Evolutionary conservation across 805 yeast species (phyloP), one percentile per base, ranked within the genome.

Genomic region (Ogataea zsoltii): DNA sequence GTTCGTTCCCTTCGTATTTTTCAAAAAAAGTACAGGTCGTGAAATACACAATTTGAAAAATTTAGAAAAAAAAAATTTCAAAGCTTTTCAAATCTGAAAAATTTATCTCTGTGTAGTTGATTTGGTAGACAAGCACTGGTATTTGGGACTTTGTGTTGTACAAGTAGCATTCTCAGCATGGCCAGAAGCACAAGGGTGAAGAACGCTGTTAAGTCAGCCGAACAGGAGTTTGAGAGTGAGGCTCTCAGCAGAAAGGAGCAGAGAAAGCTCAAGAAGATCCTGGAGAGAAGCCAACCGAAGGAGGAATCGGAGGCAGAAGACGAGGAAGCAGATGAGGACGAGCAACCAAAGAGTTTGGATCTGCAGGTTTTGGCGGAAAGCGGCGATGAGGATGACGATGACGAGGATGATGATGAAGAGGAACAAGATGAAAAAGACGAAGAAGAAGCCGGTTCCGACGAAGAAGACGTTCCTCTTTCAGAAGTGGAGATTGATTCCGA

Each of bases 401-500:
- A 63, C 3, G 76, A 69, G 13, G 61, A 56, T 9, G 64, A 58
- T 9, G 42, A 45, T 12, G 59, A 49, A 7, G 44, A 29, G 9
- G 49, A 42, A 5, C 47, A 39, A 11, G 58, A 49, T 15, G 58
- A 55, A 2, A 56, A 45, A 0, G 74, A 46, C 0, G 74, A 72
- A 2, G 81, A 74, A 10, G 80, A 76, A 5, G 80, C 73, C 1
- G 79, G 70, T 9, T 82, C 74, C 13, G 82, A 76, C 32, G 83
- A 75, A 36, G 91, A 85, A 54, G 97, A 90, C 56, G 77, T 91
- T 36, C 86, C 96, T 16, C 77, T 89, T 42, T 87, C 96, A 1
- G 97, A 90, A 44, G 97, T 85, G 19, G 97, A 92, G 60, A 70
- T 88, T 34, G 97, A 90, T 60, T 88, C 94, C 2, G 97, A 91